phyloP scores from a whole-genome alignment of 177 flowering plant species.

The Tripterygium wilfordii region DNA sequence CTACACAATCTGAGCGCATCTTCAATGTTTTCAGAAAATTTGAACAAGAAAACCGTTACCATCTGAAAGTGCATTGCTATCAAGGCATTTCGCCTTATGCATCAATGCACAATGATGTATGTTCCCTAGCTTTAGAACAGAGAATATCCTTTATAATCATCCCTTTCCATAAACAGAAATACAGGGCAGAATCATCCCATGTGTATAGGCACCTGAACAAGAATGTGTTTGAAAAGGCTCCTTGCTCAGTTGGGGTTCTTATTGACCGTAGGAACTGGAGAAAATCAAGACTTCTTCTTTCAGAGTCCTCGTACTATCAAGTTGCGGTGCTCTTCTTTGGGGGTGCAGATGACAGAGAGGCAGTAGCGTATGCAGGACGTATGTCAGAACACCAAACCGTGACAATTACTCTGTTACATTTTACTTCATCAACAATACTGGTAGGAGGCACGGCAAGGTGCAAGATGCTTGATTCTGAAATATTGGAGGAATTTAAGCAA shows the following conservation, averaged over 20 bases:
- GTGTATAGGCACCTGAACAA: constrained; percentile 30
- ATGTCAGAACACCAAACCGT: constrained; percentile 21
- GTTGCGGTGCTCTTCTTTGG: constrained; percentile 42
- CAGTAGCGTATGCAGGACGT: constrained; percentile 31
- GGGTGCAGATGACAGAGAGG: constrained; percentile 49
- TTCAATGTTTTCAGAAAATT: constrained; percentile 22
- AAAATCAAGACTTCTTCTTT: neutral
- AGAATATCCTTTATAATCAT: constrained; percentile 28
- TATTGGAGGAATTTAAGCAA: constrained; percentile 15
- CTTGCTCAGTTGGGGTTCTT: constrained; percentile 46
- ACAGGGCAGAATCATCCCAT: constrained; percentile 10
- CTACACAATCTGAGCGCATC: constrained; percentile 24
- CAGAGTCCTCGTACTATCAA: neutral
- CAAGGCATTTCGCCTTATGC: constrained; percentile 31
- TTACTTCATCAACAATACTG: constrained; percentile 9
- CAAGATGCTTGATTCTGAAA: constrained; percentile 20
- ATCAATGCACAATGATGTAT: constrained; percentile 48
- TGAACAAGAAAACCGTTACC: constrained; percentile 11
- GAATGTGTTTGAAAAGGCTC: constrained; percentile 40
- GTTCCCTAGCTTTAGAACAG: constrained; percentile 36
- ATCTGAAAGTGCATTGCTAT: constrained; percentile 15
- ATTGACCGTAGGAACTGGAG: constrained; percentile 18
- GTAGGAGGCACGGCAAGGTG: constrained; percentile 21
- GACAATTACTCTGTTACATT: constrained; percentile 14
- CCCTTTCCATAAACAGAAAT: constrained; percentile 33